These are phyloP conservation scores for Psilocybe cyanescens DNA, from an alignment of 768 basidiomycete genomes.

Conservation along the genomic window DNA sequence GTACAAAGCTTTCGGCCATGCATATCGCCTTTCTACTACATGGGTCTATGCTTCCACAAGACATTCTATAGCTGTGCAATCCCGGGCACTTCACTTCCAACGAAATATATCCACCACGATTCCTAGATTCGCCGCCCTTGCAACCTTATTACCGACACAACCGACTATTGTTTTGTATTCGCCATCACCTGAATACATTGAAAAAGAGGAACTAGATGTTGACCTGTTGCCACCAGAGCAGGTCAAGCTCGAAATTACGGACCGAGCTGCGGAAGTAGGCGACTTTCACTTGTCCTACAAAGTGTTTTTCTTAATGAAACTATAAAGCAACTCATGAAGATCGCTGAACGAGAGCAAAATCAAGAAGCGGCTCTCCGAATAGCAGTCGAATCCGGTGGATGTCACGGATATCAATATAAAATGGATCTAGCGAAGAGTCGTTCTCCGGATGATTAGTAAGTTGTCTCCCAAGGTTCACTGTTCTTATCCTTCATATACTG, in stretches of 20 bases:
- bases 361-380: slow-evolving; percentile 74
- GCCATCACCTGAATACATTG: slow-evolving; percentile 57
- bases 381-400: slow-evolving; percentile 91
- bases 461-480: not conserved
- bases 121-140: slow-evolving; percentile 36
- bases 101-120: slow-evolving; percentile 26
- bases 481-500: slow-evolving; percentile 1
- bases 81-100: not conserved
- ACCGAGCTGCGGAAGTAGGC: slow-evolving; percentile 76
- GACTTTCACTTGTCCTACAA: not conserved
- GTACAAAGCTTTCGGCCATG: not conserved
- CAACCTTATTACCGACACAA: slow-evolving; percentile 45
- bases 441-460: slow-evolving; percentile 86
- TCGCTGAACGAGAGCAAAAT: slow-evolving; percentile 68
- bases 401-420: slow-evolving; percentile 97
- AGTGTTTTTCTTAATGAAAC: slow-evolving; percentile 8
- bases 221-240: slow-evolving; percentile 58
- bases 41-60: not conserved
- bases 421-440: slow-evolving; percentile 73
- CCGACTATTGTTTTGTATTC: slow-evolving; percentile 52
- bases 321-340: slow-evolving; percentile 73
- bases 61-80: not conserved
- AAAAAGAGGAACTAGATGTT: slow-evolving; percentile 65
- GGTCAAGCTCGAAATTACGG: slow-evolving; percentile 63
- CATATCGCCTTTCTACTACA: not conserved